Percentiles rank a stretch among this genome's conserved stretches.
Conservation (phyloP, 176 grass and related monocot species). For the Bonia amplexicaulis region DNA sequence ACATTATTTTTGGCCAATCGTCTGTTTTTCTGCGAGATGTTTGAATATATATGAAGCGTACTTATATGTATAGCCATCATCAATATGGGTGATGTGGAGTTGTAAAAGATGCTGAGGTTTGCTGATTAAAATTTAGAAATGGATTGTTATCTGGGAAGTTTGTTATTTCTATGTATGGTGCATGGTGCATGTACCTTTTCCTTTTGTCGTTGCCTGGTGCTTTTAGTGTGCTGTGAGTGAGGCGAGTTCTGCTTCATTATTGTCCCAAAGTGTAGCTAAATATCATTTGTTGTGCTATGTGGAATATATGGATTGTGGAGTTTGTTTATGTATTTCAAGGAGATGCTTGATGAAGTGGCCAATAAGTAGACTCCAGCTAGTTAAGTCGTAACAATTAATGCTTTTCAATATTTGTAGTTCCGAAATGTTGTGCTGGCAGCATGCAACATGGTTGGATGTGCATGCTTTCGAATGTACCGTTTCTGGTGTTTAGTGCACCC, state of each 20-base stretch:
- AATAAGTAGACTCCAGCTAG: background rate
- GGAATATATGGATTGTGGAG: background rate
- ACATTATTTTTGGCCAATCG: background rate
- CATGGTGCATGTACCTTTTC: background rate
- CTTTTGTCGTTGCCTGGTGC: background rate
- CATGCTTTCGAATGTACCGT: constrained; percentile 1
- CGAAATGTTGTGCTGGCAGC: background rate
- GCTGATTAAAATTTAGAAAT: background rate
- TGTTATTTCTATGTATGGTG: background rate
- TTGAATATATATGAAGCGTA: background rate
- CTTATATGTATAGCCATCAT: background rate
- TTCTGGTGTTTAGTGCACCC: background rate
- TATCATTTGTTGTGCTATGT: background rate
- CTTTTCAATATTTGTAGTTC: background rate
- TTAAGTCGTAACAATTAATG: background rate
- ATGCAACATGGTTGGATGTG: background rate
- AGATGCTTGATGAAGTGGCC: background rate
- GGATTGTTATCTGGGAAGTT: background rate
- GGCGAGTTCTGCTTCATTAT: background rate
- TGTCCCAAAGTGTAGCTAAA: background rate
- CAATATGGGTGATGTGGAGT: background rate
- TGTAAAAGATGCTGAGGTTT: background rate
- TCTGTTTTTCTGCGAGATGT: background rate
- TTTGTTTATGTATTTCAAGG: constrained; percentile 1
- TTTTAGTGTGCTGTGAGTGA: background rate